phyloP scores from a whole-genome alignment of 2,329 filamentous ascomycete genomes.

The Aspergillus fructus region DNA sequence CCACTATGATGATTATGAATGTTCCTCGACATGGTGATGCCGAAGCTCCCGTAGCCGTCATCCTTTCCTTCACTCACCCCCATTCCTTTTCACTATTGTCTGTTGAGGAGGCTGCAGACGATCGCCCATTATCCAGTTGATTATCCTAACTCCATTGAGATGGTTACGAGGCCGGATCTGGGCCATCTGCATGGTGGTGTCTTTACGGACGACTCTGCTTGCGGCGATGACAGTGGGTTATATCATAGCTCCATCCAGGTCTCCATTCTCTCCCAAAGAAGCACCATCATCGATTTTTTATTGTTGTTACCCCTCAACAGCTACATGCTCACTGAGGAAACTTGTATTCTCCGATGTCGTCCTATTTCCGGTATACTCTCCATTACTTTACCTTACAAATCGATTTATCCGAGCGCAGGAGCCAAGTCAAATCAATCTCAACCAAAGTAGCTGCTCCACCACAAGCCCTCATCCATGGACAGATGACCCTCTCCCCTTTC shows the following conservation, averaged over 20 bases:
- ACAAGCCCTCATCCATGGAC: conserved; percentile 14
- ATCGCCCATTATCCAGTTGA: conserved; percentile 9
- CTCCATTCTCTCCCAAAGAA: neutral
- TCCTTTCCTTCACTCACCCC: neutral
- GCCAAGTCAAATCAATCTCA: conserved; percentile 16
- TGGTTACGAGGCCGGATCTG: neutral
- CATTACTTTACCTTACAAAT: conserved; percentile 6
- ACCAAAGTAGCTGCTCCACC: conserved; percentile 15
- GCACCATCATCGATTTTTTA: neutral
- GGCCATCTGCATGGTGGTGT: neutral
- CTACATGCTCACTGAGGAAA: neutral
- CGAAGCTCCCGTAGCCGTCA: conserved; percentile 7
- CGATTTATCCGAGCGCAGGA: conserved; percentile 20
- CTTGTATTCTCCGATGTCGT: neutral
- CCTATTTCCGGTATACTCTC: neutral
- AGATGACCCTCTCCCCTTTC: conserved; percentile 12
- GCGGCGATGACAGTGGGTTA: conserved; percentile 9
- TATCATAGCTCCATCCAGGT: conserved; percentile 5
- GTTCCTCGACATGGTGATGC: conserved; percentile 6
- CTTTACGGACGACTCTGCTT: neutral
- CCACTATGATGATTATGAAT: conserved; percentile 10
- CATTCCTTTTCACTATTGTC: neutral
- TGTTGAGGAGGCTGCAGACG: neutral
- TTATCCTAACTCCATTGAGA: conserved; percentile 2
- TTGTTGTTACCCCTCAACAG: neutral